Percentiles rank a stretch among this genome's conserved stretches.
phyloP scores from a whole-genome alignment of 139 green algal genomes.

The Tetradesmus obliquus region DNA sequence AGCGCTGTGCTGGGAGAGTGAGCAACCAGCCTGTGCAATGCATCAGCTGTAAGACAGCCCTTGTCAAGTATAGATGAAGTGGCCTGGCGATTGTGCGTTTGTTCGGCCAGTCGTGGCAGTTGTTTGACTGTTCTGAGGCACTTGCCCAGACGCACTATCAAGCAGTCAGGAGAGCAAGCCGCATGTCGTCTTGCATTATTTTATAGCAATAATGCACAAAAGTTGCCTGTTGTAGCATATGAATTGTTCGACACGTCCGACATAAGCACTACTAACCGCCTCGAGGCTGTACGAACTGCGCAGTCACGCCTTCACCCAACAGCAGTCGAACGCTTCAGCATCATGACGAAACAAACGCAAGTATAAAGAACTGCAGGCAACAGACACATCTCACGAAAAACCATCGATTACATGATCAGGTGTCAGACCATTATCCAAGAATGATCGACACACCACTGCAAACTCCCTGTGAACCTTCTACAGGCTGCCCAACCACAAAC shows the following conservation, averaged over 20 bases:
- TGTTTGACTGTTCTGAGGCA: conserved; percentile 3
- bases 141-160: neutral
- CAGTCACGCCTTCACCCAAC: neutral
- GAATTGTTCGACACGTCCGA: neutral
- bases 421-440: no score
- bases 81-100: neutral
- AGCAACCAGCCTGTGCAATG: neutral
- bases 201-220: neutral
- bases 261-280: neutral
- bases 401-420: no score
- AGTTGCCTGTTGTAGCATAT: neutral
- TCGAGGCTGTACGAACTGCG: neutral
- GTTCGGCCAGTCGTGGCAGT: neutral
- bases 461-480: no score
- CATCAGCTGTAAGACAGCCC: no score
- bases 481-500: no score
- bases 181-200: neutral
- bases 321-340: no score
- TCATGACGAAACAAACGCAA: no score
- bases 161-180: neutral
- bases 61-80: no score
- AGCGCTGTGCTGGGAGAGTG: neutral
- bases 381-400: no score
- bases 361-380: no score
- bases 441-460: no score